Percentiles rank a stretch among this genome's conserved stretches.
phyloP scores from a whole-genome alignment of 2,329 filamentous ascomycete species.

The Colletotrichum liaoningense region DNA sequence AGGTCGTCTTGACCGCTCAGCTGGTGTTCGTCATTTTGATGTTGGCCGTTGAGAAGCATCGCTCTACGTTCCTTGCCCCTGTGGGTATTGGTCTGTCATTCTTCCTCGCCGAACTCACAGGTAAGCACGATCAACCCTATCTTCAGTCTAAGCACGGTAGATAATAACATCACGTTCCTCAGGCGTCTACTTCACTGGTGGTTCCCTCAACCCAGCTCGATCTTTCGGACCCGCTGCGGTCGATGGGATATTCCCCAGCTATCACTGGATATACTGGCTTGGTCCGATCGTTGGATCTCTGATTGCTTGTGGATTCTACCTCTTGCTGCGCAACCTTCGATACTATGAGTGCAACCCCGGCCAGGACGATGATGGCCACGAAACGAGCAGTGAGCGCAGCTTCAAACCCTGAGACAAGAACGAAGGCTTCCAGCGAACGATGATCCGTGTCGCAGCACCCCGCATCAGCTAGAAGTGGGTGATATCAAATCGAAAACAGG shows the following conservation, averaged over 20 bases:
- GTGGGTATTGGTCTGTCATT: constrained; percentile 78
- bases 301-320: constrained; percentile 62
- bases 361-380: constrained; percentile 52
- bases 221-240: constrained; percentile 62
- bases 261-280: constrained; percentile 68
- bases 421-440: neutral
- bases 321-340: constrained; percentile 61
- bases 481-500: neutral
- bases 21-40: constrained; percentile 75
- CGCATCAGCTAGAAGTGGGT: neutral
- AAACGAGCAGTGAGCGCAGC: neutral
- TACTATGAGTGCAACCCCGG: constrained; percentile 63
- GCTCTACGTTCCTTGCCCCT: constrained; percentile 77
- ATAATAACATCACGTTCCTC: neutral
- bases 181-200: constrained; percentile 59
- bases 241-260: constrained; percentile 51
- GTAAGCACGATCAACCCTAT: constrained; percentile 32
- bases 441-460: neutral
- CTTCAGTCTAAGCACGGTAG: too few relatives aligned
- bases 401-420: neutral
- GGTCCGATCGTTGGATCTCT: constrained; percentile 62
- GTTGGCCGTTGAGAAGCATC: constrained; percentile 80
- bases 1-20: constrained; percentile 73
- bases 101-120: constrained; percentile 67
- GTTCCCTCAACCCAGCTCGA: constrained; percentile 62